Evolutionary conservation across 148 eudicot genomes (phyloP).

Genomic region (Bassia scoparia): DNA sequence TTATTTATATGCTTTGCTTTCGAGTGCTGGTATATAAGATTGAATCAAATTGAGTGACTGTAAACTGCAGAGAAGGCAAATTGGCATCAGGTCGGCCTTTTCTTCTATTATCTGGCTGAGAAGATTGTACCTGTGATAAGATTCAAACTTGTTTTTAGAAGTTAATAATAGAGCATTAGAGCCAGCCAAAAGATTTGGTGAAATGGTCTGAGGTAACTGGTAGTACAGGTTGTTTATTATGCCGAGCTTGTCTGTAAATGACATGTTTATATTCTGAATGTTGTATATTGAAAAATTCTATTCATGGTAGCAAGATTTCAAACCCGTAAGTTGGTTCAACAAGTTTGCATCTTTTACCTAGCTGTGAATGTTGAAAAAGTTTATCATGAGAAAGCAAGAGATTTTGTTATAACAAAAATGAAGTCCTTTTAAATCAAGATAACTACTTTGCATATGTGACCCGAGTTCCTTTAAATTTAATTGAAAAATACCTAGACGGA

Average conservation of each 20-base stretch:
- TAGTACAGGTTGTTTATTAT: neutral
- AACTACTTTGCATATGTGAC: neutral
- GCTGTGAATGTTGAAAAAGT: neutral
- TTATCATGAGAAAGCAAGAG: too few relatives aligned
- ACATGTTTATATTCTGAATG: neutral
- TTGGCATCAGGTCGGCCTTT: slow-evolving; percentile 76
- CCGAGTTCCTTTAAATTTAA: neutral
- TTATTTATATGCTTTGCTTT: too few relatives aligned
- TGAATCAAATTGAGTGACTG: too few relatives aligned
- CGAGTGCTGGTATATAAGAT: too few relatives aligned
- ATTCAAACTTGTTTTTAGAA: neutral
- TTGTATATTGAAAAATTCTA: neutral
- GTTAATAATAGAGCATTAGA: neutral
- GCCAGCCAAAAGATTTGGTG: neutral
- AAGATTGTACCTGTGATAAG: too few relatives aligned
- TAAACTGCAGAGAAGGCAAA: too few relatives aligned
- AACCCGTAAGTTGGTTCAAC: neutral
- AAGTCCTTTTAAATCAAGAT: too few relatives aligned
- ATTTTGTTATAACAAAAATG: too few relatives aligned
- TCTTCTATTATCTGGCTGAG: slow-evolving; percentile 45
- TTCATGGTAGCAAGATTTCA: neutral
- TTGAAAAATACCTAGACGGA: neutral
- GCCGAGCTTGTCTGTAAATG: too few relatives aligned
- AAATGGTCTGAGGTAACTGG: neutral
- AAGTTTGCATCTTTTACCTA: neutral